phyloP scores from a whole-genome alignment of 768 basidiomycete species.

The Russula virescens region DNA sequence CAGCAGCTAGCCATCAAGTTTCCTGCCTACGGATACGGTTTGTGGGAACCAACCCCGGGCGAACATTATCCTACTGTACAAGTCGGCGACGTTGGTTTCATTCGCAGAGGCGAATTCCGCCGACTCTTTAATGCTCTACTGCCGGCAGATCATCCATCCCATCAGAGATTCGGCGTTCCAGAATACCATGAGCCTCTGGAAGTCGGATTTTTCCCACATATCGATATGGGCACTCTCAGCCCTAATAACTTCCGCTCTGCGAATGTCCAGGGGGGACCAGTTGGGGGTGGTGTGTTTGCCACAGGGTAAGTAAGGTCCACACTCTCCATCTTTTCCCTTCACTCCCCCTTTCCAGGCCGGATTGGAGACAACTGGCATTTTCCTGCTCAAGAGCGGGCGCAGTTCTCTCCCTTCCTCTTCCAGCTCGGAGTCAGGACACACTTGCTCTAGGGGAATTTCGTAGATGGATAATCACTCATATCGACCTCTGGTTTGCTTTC shows the following conservation, averaged over 20 bases:
- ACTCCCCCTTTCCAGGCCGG: not conserved
- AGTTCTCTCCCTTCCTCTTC: not conserved
- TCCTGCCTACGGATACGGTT: not conserved
- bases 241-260: not conserved
- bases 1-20: not conserved
- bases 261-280: not conserved
- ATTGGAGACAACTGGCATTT: not conserved
- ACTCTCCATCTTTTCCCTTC: not conserved
- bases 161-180: not conserved
- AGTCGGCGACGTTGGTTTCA: not conserved
- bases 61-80: not conserved
- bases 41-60: conserved; percentile 1
- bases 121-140: not conserved
- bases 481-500: conserved; percentile 1
- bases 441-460: not conserved
- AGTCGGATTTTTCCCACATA: not conserved
- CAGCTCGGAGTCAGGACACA: not conserved
- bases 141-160: not conserved
- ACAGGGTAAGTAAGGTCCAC: not conserved
- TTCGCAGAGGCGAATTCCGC: not conserved
- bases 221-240: not conserved
- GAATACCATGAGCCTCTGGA: not conserved
- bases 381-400: not conserved
- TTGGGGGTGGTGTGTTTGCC: not conserved
- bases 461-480: not conserved